A percentile compares a stretch with the other conserved stretches of the same genome.
These are phyloP conservation scores for Colletotrichum sp. DNA, from an alignment of 2,329 filamentous ascomycete species.

Conservation along the genomic window DNA sequence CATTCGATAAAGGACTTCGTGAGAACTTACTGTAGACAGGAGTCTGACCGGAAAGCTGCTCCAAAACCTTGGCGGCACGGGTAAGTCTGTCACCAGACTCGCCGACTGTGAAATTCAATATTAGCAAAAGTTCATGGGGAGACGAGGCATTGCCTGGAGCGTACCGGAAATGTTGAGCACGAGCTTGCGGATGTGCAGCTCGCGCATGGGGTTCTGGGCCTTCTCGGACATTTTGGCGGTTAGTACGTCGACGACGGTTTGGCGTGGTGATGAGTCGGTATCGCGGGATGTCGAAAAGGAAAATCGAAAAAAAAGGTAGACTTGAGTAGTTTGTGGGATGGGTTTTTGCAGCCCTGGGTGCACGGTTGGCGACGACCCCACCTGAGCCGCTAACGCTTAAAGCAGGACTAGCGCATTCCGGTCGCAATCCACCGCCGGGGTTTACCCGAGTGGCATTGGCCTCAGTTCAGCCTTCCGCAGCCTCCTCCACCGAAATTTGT, in stretches of 20 bases:
- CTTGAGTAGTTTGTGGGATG: conserved; percentile 32
- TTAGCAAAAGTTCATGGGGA: neutral
- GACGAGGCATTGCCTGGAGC: neutral
- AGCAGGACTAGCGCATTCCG: neutral
- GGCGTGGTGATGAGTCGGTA: conserved; percentile 27
- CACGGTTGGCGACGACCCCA: conserved; percentile 28
- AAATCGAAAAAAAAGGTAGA: neutral
- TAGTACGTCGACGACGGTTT: conserved; percentile 36
- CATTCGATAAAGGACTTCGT: neutral
- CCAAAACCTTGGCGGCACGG: conserved; percentile 99
- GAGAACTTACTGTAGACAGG: conserved; percentile 90
- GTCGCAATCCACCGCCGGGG: neutral
- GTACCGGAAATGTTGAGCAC: conserved; percentile 90
- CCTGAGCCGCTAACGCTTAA: neutral
- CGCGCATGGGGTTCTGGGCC: conserved; percentile 97
- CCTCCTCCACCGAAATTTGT: conserved; percentile 50
- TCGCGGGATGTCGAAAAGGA: conserved; percentile 2
- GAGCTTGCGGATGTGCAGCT: conserved; percentile 99
- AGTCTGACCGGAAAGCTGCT: conserved; percentile 99
- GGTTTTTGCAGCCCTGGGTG: conserved; percentile 44
- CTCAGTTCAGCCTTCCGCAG: conserved; percentile 39
- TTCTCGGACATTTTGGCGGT: conserved; percentile 71
- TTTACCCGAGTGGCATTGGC: conserved; percentile 1
- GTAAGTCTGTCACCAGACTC: conserved; percentile 99
- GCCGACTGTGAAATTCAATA: conserved; percentile 64